Percentiles rank a stretch among this genome's conserved stretches.
Conservation (phyloP, 768 basidiomycete species). For the Baorangia bicolor region DNA sequence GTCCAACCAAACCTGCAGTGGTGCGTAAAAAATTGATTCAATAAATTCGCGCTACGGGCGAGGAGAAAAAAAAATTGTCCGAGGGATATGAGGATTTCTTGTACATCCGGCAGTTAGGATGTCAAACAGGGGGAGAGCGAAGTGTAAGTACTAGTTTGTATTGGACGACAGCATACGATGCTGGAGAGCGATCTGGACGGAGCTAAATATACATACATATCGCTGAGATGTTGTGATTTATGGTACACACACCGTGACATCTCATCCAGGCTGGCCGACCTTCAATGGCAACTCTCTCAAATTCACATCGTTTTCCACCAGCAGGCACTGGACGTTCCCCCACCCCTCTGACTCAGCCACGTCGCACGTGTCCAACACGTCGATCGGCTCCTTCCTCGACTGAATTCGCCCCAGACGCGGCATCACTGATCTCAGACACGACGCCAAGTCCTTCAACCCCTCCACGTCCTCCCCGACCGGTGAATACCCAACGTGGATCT, state of each 20-base stretch:
- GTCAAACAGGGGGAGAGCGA: no score
- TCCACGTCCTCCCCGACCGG: background rate
- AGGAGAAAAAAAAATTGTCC: no score
- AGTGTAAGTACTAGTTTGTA: no score
- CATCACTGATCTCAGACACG: slow-evolving; percentile 15
- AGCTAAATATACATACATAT: no score
- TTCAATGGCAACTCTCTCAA: background rate
- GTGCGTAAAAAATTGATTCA: no score
- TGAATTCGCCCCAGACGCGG: slow-evolving; percentile 4
- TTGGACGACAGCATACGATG: background rate
- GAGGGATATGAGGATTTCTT: no score
- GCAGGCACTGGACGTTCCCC: background rate
- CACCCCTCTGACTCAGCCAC: background rate
- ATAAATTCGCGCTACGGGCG: no score
- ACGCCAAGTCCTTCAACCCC: background rate
- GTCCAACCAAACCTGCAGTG: no score
- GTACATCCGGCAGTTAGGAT: no score
- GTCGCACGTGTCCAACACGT: background rate
- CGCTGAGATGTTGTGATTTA: no score
- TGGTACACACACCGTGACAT: background rate
- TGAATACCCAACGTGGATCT: slow-evolving; percentile 16
- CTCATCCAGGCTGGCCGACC: background rate
- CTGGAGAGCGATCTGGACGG: background rate
- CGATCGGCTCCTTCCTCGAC: background rate
- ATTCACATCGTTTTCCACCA: background rate